Conservation (phyloP, 2,329 filamentous ascomycete genomes). For the Byssochlamys sp. region DNA sequence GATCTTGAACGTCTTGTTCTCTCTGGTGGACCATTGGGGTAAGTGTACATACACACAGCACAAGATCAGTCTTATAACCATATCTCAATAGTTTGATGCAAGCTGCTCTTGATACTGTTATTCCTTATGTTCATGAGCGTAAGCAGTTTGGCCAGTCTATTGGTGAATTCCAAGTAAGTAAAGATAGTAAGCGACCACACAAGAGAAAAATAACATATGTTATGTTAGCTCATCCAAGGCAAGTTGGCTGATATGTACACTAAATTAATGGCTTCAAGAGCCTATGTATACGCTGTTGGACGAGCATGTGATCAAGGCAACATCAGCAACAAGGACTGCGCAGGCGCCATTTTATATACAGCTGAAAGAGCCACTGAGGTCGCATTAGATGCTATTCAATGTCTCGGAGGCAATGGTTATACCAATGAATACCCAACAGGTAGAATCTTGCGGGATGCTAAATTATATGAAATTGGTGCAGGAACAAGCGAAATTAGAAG, state of each 20-base stretch:
- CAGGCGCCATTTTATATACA: conserved; percentile 84
- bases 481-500: conserved; percentile 87
- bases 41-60: no score
- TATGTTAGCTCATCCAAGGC: conserved; percentile 87
- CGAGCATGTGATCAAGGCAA: conserved; percentile 68
- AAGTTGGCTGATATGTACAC: conserved; percentile 97
- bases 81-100: no score
- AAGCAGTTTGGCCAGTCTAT: conserved; percentile 82
- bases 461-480: conserved; percentile 90
- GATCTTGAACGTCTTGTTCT: conserved; percentile 89
- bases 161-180: no score
- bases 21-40: conserved; percentile 72
- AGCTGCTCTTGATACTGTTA: conserved; percentile 69
- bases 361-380: conserved; percentile 83
- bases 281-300: conserved; percentile 81
- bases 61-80: no score
- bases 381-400: conserved; percentile 76
- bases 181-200: no score
- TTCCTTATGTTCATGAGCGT: conserved; percentile 81
- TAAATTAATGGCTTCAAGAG: conserved; percentile 68
- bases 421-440: conserved; percentile 90
- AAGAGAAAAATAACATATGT: no score
- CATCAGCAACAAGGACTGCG: conserved; percentile 84
- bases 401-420: conserved; percentile 94
- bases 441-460: conserved; percentile 65